phyloP scores from a whole-genome alignment of 805 yeast species.

The Wickerhamomyces xylosicus region DNA sequence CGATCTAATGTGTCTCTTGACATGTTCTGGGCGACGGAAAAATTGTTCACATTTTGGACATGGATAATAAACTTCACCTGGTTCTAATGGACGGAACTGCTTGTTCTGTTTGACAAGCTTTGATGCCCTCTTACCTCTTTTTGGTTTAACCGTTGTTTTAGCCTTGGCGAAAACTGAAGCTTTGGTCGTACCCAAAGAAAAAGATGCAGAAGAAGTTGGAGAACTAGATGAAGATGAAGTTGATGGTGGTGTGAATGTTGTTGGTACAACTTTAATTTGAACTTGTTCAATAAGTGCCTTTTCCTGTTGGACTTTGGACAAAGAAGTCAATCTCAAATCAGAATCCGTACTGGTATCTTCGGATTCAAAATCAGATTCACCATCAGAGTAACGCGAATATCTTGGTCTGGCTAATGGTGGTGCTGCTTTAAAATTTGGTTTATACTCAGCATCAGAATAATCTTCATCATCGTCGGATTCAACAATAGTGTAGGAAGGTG shows the following conservation, averaged over 20 bases:
- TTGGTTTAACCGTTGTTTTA: too few relatives aligned
- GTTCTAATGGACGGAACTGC: neutral
- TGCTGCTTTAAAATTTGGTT: neutral
- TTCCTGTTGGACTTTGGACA: neutral
- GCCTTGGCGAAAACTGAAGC: too few relatives aligned
- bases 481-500: neutral
- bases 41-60: slow-evolving; percentile 36
- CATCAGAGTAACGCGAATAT: neutral
- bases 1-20: slow-evolving; percentile 64
- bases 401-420: neutral
- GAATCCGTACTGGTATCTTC: neutral
- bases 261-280: neutral
- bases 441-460: neutral
- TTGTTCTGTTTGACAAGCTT: neutral
- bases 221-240: neutral
- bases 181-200: too few relatives aligned
- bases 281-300: neutral
- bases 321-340: neutral
- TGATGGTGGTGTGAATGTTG: neutral
- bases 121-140: too few relatives aligned
- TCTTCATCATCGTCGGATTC: neutral
- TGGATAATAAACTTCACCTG: neutral
- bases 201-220: too few relatives aligned
- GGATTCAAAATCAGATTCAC: neutral
- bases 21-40: slow-evolving; percentile 67